phyloP scores from a whole-genome alignment of 345 rosid species.

The Populus pruinosa region DNA sequence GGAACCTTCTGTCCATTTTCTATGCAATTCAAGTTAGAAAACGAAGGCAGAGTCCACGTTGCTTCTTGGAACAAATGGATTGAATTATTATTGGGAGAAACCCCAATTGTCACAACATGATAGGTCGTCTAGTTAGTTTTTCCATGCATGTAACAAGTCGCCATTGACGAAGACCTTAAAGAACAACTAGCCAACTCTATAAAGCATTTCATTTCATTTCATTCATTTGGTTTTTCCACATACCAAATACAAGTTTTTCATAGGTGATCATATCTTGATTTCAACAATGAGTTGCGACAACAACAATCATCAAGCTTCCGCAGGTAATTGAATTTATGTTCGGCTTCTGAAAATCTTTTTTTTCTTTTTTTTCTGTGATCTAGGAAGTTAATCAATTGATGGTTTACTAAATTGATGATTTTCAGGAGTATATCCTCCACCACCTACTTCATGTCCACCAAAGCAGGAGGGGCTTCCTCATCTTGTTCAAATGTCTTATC shows the following conservation, averaged over 20 bases:
- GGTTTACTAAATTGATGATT: not conserved
- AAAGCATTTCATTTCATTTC: no score
- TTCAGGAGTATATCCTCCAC: conserved; percentile 1
- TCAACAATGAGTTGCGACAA: not conserved
- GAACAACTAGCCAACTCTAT: no score
- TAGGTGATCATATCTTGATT: not conserved
- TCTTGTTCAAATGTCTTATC: not conserved
- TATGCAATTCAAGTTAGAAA: no score
- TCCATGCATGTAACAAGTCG: not conserved
- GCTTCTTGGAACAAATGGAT: not conserved
- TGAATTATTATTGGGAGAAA: not conserved
- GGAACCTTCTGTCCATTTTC: no score
- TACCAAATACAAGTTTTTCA: not conserved
- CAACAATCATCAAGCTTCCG: not conserved
- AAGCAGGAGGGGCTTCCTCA: not conserved
- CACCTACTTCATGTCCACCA: not conserved
- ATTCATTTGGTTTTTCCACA: no score
- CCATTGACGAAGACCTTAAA: not conserved
- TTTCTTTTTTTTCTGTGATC: not conserved
- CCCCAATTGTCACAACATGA: not conserved
- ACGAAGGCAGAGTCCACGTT: no score
- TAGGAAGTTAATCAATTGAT: not conserved
- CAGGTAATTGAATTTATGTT: not conserved
- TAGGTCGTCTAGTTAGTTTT: not conserved
- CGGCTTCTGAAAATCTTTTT: not conserved